Percentiles rank a stretch among this genome's conserved stretches.
phyloP scores from a whole-genome alignment of 208 protist genomes.

The Wallacemonas sp. region DNA sequence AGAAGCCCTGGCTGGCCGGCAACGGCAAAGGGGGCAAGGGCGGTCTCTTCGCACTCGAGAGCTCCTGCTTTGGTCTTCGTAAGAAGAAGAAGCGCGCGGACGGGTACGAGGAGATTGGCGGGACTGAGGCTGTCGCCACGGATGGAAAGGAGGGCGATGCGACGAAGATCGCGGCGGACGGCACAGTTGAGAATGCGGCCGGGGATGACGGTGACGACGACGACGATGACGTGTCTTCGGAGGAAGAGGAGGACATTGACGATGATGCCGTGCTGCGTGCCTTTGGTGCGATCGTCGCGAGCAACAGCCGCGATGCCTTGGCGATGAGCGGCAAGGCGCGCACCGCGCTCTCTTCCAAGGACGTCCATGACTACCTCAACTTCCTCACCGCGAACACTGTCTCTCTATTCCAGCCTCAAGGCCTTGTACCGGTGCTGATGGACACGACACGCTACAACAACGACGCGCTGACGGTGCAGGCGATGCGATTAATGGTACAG shows the following conservation, averaged over 20 bases:
- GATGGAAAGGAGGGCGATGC: background rate
- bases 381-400: conserved; percentile 36
- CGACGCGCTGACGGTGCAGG: conserved; percentile 46
- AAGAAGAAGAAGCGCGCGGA: conserved; percentile 19
- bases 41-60: background rate
- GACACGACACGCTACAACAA: conserved; percentile 62
- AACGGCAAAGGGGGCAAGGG: background rate
- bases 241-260: conserved; percentile 6
- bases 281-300: background rate
- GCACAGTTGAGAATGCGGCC: background rate
- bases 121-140: conserved; percentile 7
- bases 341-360: conserved; percentile 19
- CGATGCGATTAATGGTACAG: conserved; percentile 68
- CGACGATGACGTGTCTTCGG: background rate
- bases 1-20: conserved; percentile 19
- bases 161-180: no score
- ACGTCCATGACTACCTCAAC: conserved; percentile 45
- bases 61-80: conserved; percentile 16
- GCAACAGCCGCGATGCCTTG: background rate
- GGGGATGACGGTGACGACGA: background rate
- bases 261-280: conserved; percentile 1
- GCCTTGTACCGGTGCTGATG: conserved; percentile 65
- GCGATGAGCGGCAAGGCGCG: background rate
- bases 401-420: conserved; percentile 31
- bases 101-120: conserved; percentile 21